phyloP scores from a whole-genome alignment of 2,329 filamentous ascomycete species.

The Blastomyces gilchristii region DNA sequence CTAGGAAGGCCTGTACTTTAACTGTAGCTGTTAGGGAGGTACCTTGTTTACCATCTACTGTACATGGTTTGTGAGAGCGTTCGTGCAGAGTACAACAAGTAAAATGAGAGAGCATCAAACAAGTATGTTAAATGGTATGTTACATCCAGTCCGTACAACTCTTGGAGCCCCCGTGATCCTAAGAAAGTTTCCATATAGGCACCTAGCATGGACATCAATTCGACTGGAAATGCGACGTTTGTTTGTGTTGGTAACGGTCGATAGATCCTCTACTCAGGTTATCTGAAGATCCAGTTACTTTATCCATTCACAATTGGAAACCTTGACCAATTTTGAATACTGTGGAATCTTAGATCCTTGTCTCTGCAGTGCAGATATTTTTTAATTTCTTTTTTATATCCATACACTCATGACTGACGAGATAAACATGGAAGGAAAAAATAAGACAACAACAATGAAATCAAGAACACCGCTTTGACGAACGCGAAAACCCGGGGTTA shows the following conservation, averaged over 20 bases:
- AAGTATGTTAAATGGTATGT: background rate
- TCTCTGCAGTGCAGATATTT: background rate
- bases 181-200: background rate
- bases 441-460: constrained; percentile 19
- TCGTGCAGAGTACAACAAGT: background rate
- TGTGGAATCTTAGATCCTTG: background rate
- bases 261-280: background rate
- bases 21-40: background rate
- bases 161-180: too few species aligned
- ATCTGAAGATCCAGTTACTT: background rate
- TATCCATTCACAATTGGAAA: background rate
- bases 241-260: too few species aligned
- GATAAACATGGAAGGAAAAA: constrained; percentile 19
- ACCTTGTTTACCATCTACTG: background rate
- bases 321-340: background rate
- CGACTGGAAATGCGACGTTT: background rate
- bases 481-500: constrained; percentile 22
- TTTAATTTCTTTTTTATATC: constrained; percentile 1
- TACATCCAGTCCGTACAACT: background rate
- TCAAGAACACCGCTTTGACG: constrained; percentile 17
- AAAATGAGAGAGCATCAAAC: background rate
- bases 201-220: background rate
- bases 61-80: too few species aligned
- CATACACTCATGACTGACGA: constrained; percentile 7
- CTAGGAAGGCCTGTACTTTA: background rate